Base-by-base conservation (phyloP, 768 basidiomycete genomes). In the Mycena sanguinolenta region DNA sequence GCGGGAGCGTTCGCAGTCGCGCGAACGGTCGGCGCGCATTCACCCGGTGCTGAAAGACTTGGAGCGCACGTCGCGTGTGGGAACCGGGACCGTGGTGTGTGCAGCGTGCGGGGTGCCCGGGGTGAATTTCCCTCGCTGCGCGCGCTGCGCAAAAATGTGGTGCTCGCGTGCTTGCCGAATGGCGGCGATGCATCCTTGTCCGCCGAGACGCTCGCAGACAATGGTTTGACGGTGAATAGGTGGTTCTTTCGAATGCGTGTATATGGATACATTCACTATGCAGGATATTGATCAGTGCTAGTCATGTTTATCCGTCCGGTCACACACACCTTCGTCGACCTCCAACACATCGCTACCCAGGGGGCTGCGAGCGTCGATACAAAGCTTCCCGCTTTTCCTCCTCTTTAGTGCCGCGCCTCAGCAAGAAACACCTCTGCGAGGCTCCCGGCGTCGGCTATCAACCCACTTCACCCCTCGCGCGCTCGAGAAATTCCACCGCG, bases 351-450 rank as follows among this genome's bases (percentile, higher is more conserved):
- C n/a, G n/a, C n/a, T n/a, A n/a, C n/a, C 83, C 86, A 75, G 88
- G 87, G n/a, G 73, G 70, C 78, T 88, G 82, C 17, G 90, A 89
- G 27, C 86, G 78, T n/a, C 73, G 72, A 75, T 90, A 91, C 69
- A 90, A 78, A 70, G 80, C 83, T 78, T 90, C 89, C 32, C 87
- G 80, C 68, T 82, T 78, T 54, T 72, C 75, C 75, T 81, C 81
- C 74, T 89, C 87, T 59, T 75, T 73, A 1, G 88, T 89, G 65
- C 16, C 90, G 78, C 19, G 89, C 88, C 76, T 91, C 90, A 0
- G 84, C 85, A 14, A 90, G 79, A 74, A 87, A 75, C 23, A 50
- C 58, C n/a, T 73, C 73, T 4, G 25, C 50, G n/a, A 34, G 49
- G 16, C 30, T 19, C 44, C 34, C 65, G 12, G 63, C 42, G 65